phyloP scores from a whole-genome alignment of 495 filamentous ascomycete genomes.

The Neurospora tetrasperma region DNA sequence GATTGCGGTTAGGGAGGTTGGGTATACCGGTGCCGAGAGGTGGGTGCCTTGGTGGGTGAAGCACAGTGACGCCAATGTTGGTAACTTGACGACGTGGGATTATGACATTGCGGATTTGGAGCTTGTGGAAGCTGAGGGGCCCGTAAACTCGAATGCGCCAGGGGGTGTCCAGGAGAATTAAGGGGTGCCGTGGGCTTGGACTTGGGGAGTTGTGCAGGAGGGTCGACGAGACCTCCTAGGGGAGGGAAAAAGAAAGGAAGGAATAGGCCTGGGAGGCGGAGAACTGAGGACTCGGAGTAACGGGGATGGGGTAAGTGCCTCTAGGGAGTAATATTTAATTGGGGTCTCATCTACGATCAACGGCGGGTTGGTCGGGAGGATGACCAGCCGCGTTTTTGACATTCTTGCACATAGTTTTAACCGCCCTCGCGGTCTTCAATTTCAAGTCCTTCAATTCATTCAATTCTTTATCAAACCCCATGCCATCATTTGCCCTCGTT shows the following conservation, averaged over 20 bases:
- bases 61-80: slow-evolving; percentile 6
- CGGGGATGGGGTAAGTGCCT: neutral
- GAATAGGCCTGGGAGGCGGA: neutral
- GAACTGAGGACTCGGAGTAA: neutral
- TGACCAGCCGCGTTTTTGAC: neutral
- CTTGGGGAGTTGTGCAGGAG: neutral
- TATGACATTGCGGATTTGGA: slow-evolving; percentile 10
- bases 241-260: neutral
- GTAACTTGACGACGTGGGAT: slow-evolving; percentile 4
- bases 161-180: slow-evolving; percentile 12
- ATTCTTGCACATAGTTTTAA: neutral
- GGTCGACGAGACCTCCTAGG: neutral
- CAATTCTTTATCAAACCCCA: neutral
- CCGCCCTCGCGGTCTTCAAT: neutral
- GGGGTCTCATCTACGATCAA: neutral
- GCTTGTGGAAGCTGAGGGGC: slow-evolving; percentile 9
- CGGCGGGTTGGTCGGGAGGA: neutral
- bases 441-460: neutral
- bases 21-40: neutral
- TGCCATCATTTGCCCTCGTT: neutral
- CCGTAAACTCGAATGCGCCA: slow-evolving; percentile 12
- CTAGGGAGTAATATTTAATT: neutral
- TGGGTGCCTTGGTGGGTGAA: slow-evolving; percentile 12
- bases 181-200: neutral
- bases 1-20: slow-evolving; percentile 13